These are phyloP conservation scores for Lentinula lateritia DNA, from an alignment of 768 basidiomycete species.

Conservation along the genomic window DNA sequence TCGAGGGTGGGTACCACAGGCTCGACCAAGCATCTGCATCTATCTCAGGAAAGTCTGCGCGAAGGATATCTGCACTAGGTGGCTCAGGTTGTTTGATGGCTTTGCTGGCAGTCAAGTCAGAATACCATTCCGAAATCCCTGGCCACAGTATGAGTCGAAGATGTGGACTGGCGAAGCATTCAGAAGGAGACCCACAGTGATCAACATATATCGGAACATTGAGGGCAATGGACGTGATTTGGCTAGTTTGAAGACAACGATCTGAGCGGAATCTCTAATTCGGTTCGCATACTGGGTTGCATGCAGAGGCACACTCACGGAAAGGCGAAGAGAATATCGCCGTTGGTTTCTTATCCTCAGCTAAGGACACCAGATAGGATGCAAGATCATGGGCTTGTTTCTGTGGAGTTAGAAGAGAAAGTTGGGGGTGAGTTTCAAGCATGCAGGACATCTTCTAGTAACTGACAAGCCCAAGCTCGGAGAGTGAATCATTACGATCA, in stretches of 20 bases:
- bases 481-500: conserved; percentile 2
- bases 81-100: conserved; percentile 72
- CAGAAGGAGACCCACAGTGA: conserved; percentile 45
- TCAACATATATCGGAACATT: conserved; percentile 71
- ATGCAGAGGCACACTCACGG: conserved; percentile 37
- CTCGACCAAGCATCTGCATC: conserved; percentile 55
- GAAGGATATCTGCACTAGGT: conserved; percentile 46
- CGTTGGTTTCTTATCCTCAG: conserved; percentile 63
- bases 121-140: conserved; percentile 80
- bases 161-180: not conserved
- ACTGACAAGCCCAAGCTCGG: conserved; percentile 2
- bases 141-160: not conserved
- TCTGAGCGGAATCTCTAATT: conserved; percentile 34
- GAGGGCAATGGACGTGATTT: conserved; percentile 56
- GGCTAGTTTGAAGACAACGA: conserved; percentile 80
- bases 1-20: conserved; percentile 65
- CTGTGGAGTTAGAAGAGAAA: not conserved
- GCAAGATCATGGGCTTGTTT: conserved; percentile 70
- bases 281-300: not conserved
- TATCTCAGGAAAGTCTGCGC: conserved; percentile 50
- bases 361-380: conserved; percentile 55
- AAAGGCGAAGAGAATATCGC: conserved; percentile 83
- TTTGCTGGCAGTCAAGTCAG: conserved; percentile 57
- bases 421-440: not conserved
- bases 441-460: not conserved